Conservation (phyloP, 2,329 filamentous ascomycete species). For the Diaporthe citri region DNA sequence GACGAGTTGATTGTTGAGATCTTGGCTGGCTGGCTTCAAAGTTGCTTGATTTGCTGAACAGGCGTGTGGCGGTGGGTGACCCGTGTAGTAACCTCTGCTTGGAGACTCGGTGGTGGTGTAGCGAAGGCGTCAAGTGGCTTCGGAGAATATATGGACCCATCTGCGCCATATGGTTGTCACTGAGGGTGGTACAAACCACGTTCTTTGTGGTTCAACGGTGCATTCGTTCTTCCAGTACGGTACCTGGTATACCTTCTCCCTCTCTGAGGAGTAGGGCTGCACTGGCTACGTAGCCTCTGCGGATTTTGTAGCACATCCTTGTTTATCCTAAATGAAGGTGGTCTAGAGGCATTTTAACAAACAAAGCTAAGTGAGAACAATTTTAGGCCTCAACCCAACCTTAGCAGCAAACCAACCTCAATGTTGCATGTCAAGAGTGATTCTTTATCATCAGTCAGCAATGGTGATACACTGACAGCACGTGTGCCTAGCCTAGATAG, state of each 20-base stretch:
- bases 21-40: not conserved
- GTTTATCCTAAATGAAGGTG: not conserved
- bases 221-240: not conserved
- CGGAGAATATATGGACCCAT: not conserved
- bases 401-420: no score
- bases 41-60: not conserved
- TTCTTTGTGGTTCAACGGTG: not conserved
- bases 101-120: not conserved
- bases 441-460: not conserved
- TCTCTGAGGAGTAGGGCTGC: not conserved
- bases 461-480: not conserved
- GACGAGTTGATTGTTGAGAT: not conserved
- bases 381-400: not conserved
- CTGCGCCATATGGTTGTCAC: not conserved
- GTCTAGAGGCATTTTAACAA: not conserved
- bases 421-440: not conserved
- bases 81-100: not conserved
- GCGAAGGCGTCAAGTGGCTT: constrained; percentile 17
- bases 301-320: not conserved
- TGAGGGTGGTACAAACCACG: not conserved
- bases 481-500: not conserved
- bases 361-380: not conserved
- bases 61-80: not conserved
- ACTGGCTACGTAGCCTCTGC: not conserved
- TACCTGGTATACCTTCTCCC: not conserved